Percentiles rank a stretch among this genome's conserved stretches.
These are phyloP conservation scores for Penicillium daleae DNA, from an alignment of 495 filamentous ascomycete species.

Conservation along the genomic window DNA sequence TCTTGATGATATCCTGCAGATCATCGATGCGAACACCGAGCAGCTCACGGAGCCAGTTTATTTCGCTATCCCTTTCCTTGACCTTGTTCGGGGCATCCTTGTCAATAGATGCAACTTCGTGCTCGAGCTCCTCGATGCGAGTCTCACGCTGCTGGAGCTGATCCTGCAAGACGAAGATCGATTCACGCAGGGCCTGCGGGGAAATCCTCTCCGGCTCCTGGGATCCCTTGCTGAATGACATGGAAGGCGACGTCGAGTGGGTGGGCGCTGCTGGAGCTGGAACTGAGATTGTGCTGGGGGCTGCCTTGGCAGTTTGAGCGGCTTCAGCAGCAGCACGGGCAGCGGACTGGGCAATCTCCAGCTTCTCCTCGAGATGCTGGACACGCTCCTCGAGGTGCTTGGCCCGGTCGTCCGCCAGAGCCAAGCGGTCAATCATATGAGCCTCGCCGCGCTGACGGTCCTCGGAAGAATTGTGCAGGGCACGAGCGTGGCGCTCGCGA, in stretches of 20 bases:
- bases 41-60: constrained; percentile 91
- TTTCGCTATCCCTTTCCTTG: constrained; percentile 89
- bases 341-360: constrained; percentile 88
- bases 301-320: constrained; percentile 66
- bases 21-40: constrained; percentile 89
- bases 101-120: constrained; percentile 66
- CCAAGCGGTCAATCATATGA: constrained; percentile 70
- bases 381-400: constrained; percentile 82
- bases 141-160: constrained; percentile 93
- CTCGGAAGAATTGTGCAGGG: constrained; percentile 69
- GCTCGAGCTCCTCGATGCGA: constrained; percentile 84
- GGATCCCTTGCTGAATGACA: constrained; percentile 48
- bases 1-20: constrained; percentile 85
- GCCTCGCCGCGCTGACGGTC: constrained; percentile 71
- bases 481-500: constrained; percentile 70
- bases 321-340: constrained; percentile 84
- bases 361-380: constrained; percentile 80
- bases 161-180: constrained; percentile 92
- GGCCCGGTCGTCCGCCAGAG: constrained; percentile 76
- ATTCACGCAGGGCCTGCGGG: constrained; percentile 91
- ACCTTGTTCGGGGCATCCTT: constrained; percentile 77
- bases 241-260: constrained; percentile 48
- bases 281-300: constrained; percentile 32
- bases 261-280: constrained; percentile 26
- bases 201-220: constrained; percentile 82